Evolutionary conservation across 257 asterid species (phyloP), one percentile per base, ranked within the genome.

Genomic region (Solanum microdontum): DNA sequence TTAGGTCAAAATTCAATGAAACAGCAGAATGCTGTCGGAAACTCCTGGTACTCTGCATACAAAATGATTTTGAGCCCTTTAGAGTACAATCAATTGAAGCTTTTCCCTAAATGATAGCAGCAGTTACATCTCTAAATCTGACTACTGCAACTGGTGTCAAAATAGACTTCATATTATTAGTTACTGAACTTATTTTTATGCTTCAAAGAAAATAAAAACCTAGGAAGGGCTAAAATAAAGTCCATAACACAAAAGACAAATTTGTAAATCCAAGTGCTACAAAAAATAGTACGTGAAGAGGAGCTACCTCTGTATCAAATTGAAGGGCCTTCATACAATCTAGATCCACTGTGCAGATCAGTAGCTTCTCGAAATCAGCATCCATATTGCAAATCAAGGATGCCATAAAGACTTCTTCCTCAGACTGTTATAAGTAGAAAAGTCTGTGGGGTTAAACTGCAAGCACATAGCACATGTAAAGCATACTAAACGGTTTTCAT

Each of bases 341-440:
- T 86, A 91, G 88, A 89, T 97, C 98, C 98, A 97, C 93, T 93
- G 93, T 95, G 94, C 99, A 97, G 74, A 97, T 93, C 82, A 97
- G 90, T 91, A 95, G 96, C 92, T 93, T 94, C 94, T 94, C 93
- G 36, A 93, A 91, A 88, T 94, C 95, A 86, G 80, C 87, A 84
- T 94, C 98, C 91, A 94, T 90, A 87, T 92, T 91, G 94, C 99
- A 97, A 79, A 97, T 97, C 93, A 97, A 92, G 92, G 99, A 94
- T 87, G 95, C 93, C 98, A 94, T 94, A 80, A 95, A 94, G 84
- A 94, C 88, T 89, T 94, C 98, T 91, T 93, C 97, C 87, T 95
- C 97, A 58, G 90, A 89, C 99, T 95, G 94, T 82, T 91, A 73
- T 30, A 85, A 66, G 87, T 74, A 40, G 79, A 88, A 86, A 51